Conservation (phyloP, 345 rosid genomes). For the Eucalyptus cloeziana region DNA sequence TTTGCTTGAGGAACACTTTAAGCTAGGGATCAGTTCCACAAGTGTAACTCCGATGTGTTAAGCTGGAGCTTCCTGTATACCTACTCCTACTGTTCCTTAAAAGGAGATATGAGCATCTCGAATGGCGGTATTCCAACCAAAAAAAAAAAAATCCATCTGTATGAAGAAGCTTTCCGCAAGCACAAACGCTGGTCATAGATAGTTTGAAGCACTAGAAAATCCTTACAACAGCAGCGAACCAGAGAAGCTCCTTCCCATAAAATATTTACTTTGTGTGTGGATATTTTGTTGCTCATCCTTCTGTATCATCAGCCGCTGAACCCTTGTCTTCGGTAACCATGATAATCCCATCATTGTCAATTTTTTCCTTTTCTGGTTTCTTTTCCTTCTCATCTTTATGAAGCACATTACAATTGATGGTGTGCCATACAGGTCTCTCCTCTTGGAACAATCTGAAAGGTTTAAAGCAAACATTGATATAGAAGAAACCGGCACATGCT, state of each 20-base stretch:
- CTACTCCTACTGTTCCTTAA: background rate
- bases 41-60: background rate
- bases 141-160: background rate
- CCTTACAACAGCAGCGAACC: background rate
- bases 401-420: conserved; percentile 68
- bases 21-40: background rate
- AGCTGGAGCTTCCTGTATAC: background rate
- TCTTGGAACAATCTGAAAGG: conserved; percentile 72
- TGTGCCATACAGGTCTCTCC: conserved; percentile 86
- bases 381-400: conserved; percentile 27
- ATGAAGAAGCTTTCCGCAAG: background rate
- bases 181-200: background rate
- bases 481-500: background rate
- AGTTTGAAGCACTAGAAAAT: background rate
- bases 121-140: background rate
- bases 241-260: background rate
- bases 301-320: conserved; percentile 3
- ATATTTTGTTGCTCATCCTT: conserved; percentile 1
- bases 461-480: background rate
- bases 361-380: conserved; percentile 18
- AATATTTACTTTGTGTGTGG: background rate
- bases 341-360: conserved; percentile 15
- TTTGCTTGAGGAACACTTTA: background rate
- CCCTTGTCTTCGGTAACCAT: conserved; percentile 31
- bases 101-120: background rate